Evolutionary conservation across 441 rosid genomes (phyloP), one percentile per base, ranked within the genome.

Genomic region (Mallotus repandus): DNA sequence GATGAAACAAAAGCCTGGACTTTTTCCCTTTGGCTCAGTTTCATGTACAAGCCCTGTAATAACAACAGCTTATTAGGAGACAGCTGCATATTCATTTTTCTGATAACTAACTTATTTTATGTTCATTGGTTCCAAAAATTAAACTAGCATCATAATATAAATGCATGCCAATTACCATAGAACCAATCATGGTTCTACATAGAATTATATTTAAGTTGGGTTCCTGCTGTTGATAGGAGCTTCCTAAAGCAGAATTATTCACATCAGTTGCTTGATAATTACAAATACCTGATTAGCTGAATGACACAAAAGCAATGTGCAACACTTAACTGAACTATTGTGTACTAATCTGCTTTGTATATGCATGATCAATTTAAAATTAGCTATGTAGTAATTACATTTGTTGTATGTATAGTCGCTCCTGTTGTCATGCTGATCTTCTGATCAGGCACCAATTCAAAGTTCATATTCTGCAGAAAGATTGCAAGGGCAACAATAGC

Each of bases 361-460:
- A 15, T 61, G 16, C 9, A 6, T 48, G 22, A 7, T 18, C n/a
- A 41, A 22, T 18, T 7, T 7, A 14, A 52, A 62, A 32, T 18
- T 10, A 52, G 54, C 60, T 5, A 69, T 58, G 50, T 50, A 41
- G 59, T 21, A 66, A 49, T 75, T 89, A 94, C 96, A 56, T 89
- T 86, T 55, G 97, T 90, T 4, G 97, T 92, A 79, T 92, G 98
- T 75, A 94, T 94, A 32, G 98, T 94, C 45, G 98, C 98, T 77
- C 97, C 97, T 2, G 98, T 92, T 11, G 98, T 92, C 98, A 94
- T 94, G 80, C 81, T 81, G 60, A 94, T 90, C 69, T 85, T 88
- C 86, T 94, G 98, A 86, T 88, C 85, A 38, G 97, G 97, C 74
- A 92, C 92, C 63, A 94, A 81, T 82, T 89, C 90, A 10, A 92